phyloP scores from a whole-genome alignment of 257 asterid species.

The Haberlea rhodopensis region DNA sequence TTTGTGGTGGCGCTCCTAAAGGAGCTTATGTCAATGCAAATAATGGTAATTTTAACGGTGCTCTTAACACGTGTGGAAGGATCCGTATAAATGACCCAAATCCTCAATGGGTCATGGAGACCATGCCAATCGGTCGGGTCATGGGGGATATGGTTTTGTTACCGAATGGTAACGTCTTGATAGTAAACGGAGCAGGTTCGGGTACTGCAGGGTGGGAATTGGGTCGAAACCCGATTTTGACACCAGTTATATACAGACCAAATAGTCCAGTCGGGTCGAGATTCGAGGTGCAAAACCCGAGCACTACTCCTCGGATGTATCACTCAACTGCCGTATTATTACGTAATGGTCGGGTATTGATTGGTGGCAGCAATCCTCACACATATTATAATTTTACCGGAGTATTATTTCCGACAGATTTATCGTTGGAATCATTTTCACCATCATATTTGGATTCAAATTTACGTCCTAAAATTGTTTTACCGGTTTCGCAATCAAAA shows the following conservation, averaged over 20 bases:
- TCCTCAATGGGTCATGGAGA: conserved; percentile 49
- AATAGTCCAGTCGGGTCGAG: conserved; percentile 30
- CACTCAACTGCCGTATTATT: conserved; percentile 48
- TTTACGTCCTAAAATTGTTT: conserved; percentile 31
- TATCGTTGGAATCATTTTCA: conserved; percentile 41
- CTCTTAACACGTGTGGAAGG: conserved; percentile 46
- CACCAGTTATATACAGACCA: conserved; percentile 41
- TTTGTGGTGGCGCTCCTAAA: conserved; percentile 51
- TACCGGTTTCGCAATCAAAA: conserved; percentile 28
- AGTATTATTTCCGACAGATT: conserved; percentile 39
- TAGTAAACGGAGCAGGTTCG: conserved; percentile 42
- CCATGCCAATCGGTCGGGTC: conserved; percentile 47
- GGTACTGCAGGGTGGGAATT: conserved; percentile 52
- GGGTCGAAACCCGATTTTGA: conserved; percentile 35
- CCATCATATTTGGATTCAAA: conserved; percentile 35
- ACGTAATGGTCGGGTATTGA: conserved; percentile 46
- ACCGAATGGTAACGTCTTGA: conserved; percentile 44
- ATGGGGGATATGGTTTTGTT: conserved; percentile 55
- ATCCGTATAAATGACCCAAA: conserved; percentile 37
- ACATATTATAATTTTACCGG: conserved; percentile 28
- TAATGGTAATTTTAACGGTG: conserved; percentile 29
- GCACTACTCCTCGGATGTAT: conserved; percentile 42
- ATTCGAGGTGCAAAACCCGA: conserved; percentile 36
- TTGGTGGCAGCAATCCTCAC: conserved; percentile 49
- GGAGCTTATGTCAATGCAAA: conserved; percentile 30